These are phyloP conservation scores for Pythium rhizo-oryzae DNA, from an alignment of 352 stramenopile species.

Conservation along the genomic window DNA sequence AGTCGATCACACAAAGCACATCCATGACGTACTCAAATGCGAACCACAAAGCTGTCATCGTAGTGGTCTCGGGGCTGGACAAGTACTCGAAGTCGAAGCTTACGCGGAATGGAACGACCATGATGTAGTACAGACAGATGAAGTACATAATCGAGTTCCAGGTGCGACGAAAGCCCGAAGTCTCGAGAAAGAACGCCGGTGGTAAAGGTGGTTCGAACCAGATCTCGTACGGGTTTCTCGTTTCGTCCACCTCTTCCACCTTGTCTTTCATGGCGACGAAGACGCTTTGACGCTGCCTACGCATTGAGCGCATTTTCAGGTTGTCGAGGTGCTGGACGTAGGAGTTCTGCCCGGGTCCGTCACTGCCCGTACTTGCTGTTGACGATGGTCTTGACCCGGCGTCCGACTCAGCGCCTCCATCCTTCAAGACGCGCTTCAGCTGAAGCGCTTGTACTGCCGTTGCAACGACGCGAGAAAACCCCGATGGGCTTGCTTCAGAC, in stretches of 20 bases:
- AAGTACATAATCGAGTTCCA: slow-evolving; percentile 39
- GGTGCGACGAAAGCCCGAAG: slow-evolving; percentile 29
- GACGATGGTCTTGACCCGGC: not conserved
- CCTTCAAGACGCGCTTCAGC: not conserved
- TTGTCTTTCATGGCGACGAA: slow-evolving; percentile 11
- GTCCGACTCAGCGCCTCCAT: not conserved
- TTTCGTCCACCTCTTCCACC: slow-evolving; percentile 4
- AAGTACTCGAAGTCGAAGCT: slow-evolving; percentile 38
- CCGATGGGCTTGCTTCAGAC: too few relatives aligned
- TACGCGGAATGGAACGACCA: slow-evolving; percentile 42
- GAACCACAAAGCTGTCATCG: slow-evolving; percentile 28
- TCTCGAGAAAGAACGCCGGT: slow-evolving; percentile 32
- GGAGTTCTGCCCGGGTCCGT: not conserved
- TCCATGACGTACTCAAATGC: slow-evolving; percentile 44
- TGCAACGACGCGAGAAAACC: not conserved
- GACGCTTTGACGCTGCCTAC: slow-evolving; percentile 15
- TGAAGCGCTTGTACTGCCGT: not conserved
- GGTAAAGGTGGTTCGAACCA: slow-evolving; percentile 34
- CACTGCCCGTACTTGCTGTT: not conserved
- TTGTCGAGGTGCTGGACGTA: slow-evolving; percentile 14
- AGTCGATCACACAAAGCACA: slow-evolving; percentile 47
- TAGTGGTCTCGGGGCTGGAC: slow-evolving; percentile 12
- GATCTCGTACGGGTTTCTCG: slow-evolving; percentile 28
- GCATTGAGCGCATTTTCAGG: slow-evolving; percentile 13
- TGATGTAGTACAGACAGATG: slow-evolving; percentile 39